Base-by-base conservation (phyloP, 2,329 filamentous ascomycete genomes). In the Paecilomyces sp. region DNA sequence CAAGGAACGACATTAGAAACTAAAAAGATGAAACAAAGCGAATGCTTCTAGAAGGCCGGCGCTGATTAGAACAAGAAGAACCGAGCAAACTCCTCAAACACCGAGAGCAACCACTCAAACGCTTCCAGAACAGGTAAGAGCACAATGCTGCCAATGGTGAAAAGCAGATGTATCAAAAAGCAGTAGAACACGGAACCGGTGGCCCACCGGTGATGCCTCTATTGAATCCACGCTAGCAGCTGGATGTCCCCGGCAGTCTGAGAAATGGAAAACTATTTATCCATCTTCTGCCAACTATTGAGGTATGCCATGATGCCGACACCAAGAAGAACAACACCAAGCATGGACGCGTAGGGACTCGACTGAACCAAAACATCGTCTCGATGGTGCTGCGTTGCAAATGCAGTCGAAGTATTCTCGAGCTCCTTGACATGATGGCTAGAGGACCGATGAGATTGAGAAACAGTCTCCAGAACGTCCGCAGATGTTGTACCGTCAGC, bases 271-370 rank as follows among this genome's bases (percentile, higher is more conserved):
- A 54, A 62, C 68, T 71, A 81, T 70, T 76, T 77, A 61, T 82
- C 81, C 58, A 77, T 72, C 67, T 80, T 81, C 68, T 91, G 88
- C 89, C 89, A 93, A 57, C 88, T 88, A 69, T 94, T 94, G 66
- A 94, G 82, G 74, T 92, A 92, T 51, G 89, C 89, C 90, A 94
- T 94, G 64, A 94, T 74, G 13, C 90, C 89, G 78, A 94, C 88
- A 33, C 90, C 90, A 62, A 94, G 78, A 59, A 94, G 75, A 28
- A 94, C 90, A 33, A 94, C 90, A 11, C 90, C 88, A 54, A 94
- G 76, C 84, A 93, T 91, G 1, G 89, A 92, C 50, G 88, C 88
- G 69, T 92, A 93, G 15, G 90, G 90, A 60, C 90, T 80, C 59
- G 83, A 82, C 54, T 87, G 81, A 62, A 80, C 74, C 55, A 84